Conservation (phyloP, 2,329 filamentous ascomycete genomes). For the Xylariomycetidae sp. region DNA sequence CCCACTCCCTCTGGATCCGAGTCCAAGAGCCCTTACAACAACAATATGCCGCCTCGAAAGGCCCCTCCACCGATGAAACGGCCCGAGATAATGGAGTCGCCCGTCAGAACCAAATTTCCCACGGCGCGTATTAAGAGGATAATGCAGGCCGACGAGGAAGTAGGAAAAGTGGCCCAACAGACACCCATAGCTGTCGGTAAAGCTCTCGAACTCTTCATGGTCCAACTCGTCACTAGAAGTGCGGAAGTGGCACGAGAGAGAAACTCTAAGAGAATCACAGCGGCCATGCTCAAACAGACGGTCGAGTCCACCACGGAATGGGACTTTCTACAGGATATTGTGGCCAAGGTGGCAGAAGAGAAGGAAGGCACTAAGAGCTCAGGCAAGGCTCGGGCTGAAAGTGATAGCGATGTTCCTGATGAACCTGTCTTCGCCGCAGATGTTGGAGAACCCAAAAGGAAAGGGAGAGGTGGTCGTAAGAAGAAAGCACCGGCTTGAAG, state of each 20-base stretch:
- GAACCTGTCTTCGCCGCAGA: too few relatives aligned
- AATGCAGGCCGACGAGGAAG: slow-evolving; percentile 98
- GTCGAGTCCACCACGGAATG: slow-evolving; percentile 86
- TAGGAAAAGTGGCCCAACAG: slow-evolving; percentile 96
- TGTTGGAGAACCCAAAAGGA: slow-evolving; percentile 42
- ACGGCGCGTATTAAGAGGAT: slow-evolving; percentile 97
- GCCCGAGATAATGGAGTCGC: slow-evolving; percentile 53
- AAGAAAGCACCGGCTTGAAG: slow-evolving; percentile 40
- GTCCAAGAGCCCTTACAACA: slow-evolving; percentile 12
- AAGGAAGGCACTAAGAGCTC: slow-evolving; percentile 38
- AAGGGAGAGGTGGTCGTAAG: slow-evolving; percentile 41
- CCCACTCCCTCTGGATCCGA: slow-evolving; percentile 19
- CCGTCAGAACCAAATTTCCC: slow-evolving; percentile 92
- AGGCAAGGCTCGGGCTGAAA: slow-evolving; percentile 32
- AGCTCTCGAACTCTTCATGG: slow-evolving; percentile 97
- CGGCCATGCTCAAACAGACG: slow-evolving; percentile 86
- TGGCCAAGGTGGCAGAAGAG: slow-evolving; percentile 66
- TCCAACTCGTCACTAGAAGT: slow-evolving; percentile 83
- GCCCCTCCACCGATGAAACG: slow-evolving; percentile 32
- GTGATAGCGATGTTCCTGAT: slow-evolving; percentile 51
- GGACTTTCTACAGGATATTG: slow-evolving; percentile 90
- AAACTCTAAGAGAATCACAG: slow-evolving; percentile 84
- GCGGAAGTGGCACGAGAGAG: slow-evolving; percentile 78
- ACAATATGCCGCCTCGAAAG: slow-evolving; percentile 36
- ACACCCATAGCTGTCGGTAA: slow-evolving; percentile 95